phyloP scores from a whole-genome alignment of 2,329 filamentous ascomycete species.

The Fusarium fracticaudum region DNA sequence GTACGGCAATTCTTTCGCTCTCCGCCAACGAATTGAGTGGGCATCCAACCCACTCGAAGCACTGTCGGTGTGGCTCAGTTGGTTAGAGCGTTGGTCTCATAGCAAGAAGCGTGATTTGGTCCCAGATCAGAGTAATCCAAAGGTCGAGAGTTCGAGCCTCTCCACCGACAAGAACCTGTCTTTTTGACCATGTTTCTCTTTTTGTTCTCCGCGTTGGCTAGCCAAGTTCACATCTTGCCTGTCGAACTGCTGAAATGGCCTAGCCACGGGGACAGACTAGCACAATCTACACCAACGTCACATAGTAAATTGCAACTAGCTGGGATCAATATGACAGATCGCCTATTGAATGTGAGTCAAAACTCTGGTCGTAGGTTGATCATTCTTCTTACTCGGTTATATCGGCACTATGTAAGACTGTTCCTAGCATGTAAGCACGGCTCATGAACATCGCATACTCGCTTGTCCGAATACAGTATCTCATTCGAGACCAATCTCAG shows the following conservation, averaged over 20 bases:
- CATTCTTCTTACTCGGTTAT: neutral
- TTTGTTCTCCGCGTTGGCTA: neutral
- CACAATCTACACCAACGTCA: neutral
- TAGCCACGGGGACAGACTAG: no score
- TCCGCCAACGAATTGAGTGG: neutral
- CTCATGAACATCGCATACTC: neutral
- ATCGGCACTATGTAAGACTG: neutral
- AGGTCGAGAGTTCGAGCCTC: conserved; percentile 7
- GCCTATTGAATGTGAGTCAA: neutral
- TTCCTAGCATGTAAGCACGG: neutral
- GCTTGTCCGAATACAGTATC: neutral
- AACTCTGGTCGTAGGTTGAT: neutral
- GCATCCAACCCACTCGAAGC: neutral
- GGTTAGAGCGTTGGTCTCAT: conserved; percentile 9
- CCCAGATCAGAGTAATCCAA: neutral
- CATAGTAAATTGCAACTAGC: neutral
- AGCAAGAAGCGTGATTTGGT: neutral
- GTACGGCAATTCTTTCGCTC: neutral
- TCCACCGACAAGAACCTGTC: neutral
- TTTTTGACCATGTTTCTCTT: neutral
- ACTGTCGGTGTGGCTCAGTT: conserved; percentile 5
- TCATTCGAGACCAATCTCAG: neutral
- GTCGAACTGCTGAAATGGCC: neutral
- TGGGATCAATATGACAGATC: neutral
- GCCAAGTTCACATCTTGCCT: neutral